phyloP scores from a whole-genome alignment of 371 early-diverging fungal species.

The Sporodiniella umbellata region DNA sequence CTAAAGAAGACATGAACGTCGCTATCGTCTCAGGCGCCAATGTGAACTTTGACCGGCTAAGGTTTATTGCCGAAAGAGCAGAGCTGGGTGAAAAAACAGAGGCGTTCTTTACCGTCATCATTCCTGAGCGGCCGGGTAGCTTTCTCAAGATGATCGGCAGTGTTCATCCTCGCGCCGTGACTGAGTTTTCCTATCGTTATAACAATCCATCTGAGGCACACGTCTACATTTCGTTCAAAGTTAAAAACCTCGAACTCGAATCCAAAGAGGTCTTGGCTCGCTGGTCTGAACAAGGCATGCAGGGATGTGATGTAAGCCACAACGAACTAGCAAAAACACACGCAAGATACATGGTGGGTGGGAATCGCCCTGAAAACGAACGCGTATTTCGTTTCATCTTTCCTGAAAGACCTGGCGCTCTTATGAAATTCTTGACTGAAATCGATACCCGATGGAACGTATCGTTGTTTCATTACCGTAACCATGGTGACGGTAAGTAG shows the following conservation, averaged over 20 bases:
- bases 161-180: slow-evolving; percentile 82
- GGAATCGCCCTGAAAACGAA: slow-evolving; percentile 73
- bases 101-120: slow-evolving; percentile 84
- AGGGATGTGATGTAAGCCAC: slow-evolving; percentile 76
- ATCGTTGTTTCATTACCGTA: slow-evolving; percentile 95
- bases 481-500: slow-evolving; percentile 81
- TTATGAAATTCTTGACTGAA: slow-evolving; percentile 77
- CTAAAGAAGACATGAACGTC: slow-evolving; percentile 57
- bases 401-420: slow-evolving; percentile 94
- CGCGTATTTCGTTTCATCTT: slow-evolving; percentile 91
- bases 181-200: slow-evolving; percentile 93
- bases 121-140: slow-evolving; percentile 89
- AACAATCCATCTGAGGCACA: slow-evolving; percentile 73
- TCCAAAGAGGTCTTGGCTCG: slow-evolving; percentile 59
- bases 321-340: slow-evolving; percentile 96
- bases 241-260: slow-evolving; percentile 63
- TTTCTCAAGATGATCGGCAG: slow-evolving; percentile 77
- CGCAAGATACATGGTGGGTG: slow-evolving; percentile 90
- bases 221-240: slow-evolving; percentile 86
- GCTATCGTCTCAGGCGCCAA: slow-evolving; percentile 92
- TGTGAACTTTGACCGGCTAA: slow-evolving; percentile 95
- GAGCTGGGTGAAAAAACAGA: slow-evolving; percentile 88
- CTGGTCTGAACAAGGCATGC: slow-evolving; percentile 61
- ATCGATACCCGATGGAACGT: slow-evolving; percentile 81
- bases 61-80: slow-evolving; percentile 95